Conservation (phyloP, 2,329 filamentous ascomycete species). For the Grosmannia penicillata region DNA sequence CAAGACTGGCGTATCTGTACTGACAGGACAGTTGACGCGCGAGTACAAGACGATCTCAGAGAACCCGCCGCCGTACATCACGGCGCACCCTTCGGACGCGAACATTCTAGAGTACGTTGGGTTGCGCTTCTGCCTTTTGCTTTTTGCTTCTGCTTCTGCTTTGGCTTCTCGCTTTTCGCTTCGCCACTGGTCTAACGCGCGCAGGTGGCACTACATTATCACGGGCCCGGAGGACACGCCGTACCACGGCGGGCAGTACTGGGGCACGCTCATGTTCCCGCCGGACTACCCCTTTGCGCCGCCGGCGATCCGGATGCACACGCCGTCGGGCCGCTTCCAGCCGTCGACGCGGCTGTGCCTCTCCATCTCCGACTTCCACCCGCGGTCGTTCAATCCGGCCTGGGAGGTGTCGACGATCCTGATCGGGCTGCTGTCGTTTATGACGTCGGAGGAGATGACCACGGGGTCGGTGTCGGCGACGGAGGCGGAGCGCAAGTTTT, state of each 20-base stretch:
- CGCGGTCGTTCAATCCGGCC: conserved; percentile 93
- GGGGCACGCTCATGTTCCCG: conserved; percentile 92
- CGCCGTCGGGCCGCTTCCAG: conserved; percentile 87
- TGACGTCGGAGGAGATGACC: conserved; percentile 98
- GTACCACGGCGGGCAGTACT: conserved; percentile 92
- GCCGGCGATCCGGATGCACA: conserved; percentile 97
- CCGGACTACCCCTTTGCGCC: conserved; percentile 95
- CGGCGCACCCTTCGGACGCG: conserved; percentile 73
- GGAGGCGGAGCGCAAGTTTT: conserved; percentile 60
- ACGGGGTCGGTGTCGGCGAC: conserved; percentile 75
- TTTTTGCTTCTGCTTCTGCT: no score
- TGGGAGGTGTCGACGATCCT: conserved; percentile 97
- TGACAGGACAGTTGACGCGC: conserved; percentile 34
- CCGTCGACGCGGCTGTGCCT: conserved; percentile 84
- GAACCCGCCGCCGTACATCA: conserved; percentile 79
- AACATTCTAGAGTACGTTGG: conserved; percentile 82
- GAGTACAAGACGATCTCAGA: conserved; percentile 48
- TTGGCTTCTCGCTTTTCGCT: neutral
- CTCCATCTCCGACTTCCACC: conserved; percentile 94
- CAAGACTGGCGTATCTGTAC: no score
- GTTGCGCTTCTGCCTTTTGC: no score
- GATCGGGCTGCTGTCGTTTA: conserved; percentile 87
- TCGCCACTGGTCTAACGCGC: neutral
- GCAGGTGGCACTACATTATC: conserved; percentile 85
- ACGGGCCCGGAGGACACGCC: conserved; percentile 89